Base-by-base conservation (phyloP, 2,329 filamentous ascomycete genomes). In the Ophiosphaerella narmari region DNA sequence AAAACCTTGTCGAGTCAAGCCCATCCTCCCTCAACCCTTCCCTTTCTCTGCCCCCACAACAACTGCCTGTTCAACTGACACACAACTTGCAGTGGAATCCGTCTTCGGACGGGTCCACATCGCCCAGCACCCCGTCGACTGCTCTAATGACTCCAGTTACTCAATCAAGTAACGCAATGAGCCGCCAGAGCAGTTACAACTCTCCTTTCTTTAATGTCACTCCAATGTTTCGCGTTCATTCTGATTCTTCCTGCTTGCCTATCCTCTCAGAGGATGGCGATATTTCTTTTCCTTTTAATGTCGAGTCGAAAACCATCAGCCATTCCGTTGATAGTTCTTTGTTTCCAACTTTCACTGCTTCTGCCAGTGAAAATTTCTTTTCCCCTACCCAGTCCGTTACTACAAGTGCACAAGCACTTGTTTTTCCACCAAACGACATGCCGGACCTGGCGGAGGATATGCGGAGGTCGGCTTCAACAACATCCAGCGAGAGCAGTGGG, bases 401-500 rank as follows among this genome's bases (percentile, higher is more conserved):
- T 60, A 55, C 66, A 70, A 69, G 67, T 72, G 66, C 58, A 13
- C 54, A 58, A 31, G 55, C 67, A 68, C 63, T 71, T 69, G 66
- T 57, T 53, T 65, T 63, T 60, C 60, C 59, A 43, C 54, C 59
- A 50, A 52, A 62, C 49, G 46, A 63, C 42, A 52, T 62, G 65
- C 59, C 65, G 68, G 55, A 63, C 67, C 67, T 71, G 65, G 71
- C 71, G 60, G 68, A 74, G 65, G 78, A 81, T 66, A 81, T 82
- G 79, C 74, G 74, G 65, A 75, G 75, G 66, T 78, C 78, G 56
- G 61, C 75, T 63, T 82, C 80, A 52, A 42, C 53, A 51, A 52
- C 54, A 43, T 66, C 63, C 5, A 66, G 60, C 50, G 65, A 66
- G 57, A 65, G 64, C 51, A 67, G 67, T 46, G 74, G 75, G 55